Conservation (phyloP, 75 land plant species). For the Cupressus sempervirens region DNA sequence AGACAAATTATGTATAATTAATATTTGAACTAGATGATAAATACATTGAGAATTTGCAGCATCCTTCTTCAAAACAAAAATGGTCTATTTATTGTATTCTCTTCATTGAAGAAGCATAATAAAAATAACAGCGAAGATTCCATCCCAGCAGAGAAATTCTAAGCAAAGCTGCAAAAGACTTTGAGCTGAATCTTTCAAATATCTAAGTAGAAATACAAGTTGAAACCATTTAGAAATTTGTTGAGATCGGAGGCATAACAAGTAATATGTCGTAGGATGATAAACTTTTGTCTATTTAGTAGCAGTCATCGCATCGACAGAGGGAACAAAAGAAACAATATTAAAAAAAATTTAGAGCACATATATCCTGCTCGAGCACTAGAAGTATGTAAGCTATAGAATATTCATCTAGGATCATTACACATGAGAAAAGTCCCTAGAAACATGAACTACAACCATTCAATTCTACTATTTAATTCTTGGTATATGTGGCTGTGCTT, state of each 20-base stretch:
- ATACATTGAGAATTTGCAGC: background rate
- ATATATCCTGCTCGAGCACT: background rate
- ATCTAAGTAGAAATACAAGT: background rate
- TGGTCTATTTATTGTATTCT: background rate
- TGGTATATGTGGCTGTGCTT: background rate
- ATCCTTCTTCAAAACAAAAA: background rate
- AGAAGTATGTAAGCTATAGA: background rate
- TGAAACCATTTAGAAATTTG: background rate
- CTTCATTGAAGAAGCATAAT: conserved; percentile 2
- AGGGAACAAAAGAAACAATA: background rate
- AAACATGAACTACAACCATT: background rate
- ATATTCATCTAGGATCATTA: background rate
- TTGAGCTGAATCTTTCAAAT: background rate
- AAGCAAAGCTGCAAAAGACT: background rate
- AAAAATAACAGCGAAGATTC: background rate
- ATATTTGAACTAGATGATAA: background rate
- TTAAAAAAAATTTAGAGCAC: background rate
- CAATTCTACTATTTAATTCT: background rate
- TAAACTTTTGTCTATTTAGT: background rate
- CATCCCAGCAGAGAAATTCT: background rate
- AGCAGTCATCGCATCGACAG: background rate
- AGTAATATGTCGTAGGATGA: background rate
- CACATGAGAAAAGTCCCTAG: background rate
- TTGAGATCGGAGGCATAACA: background rate
- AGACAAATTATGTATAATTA: background rate